phyloP scores from a whole-genome alignment of 805 yeast genomes.

The Candida glaebosa region DNA sequence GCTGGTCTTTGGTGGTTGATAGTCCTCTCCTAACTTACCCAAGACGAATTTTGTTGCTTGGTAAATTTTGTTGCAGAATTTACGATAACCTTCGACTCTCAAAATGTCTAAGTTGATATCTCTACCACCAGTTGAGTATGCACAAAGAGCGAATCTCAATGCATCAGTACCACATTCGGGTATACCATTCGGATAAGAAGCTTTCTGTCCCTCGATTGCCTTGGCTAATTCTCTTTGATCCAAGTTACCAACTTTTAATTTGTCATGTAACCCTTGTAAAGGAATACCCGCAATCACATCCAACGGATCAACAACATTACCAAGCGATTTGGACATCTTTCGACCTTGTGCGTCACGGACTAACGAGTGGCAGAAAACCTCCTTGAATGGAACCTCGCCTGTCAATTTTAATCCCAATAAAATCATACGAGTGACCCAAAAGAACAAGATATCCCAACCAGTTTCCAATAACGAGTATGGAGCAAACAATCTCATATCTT shows the following conservation, averaged over 20 bases:
- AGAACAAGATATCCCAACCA: constrained; percentile 98
- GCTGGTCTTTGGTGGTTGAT: constrained; percentile 68
- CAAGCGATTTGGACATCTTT: constrained; percentile 96
- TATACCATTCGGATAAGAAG: constrained; percentile 92
- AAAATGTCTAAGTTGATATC: constrained; percentile 94
- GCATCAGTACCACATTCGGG: constrained; percentile 99
- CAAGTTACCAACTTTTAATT: constrained; percentile 76
- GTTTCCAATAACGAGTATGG: constrained; percentile 96
- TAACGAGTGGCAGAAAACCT: constrained; percentile 96
- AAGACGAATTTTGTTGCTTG: constrained; percentile 97
- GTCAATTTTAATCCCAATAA: constrained; percentile 86
- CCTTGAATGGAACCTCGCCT: constrained; percentile 88
- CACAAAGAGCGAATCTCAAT: constrained; percentile 94
- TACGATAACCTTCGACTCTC: constrained; percentile 98
- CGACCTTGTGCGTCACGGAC: constrained; percentile 99
- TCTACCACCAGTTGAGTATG: constrained; percentile 98
- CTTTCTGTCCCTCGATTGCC: constrained; percentile 84
- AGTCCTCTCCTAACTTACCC: constrained; percentile 87
- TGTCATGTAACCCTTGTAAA: constrained; percentile 72
- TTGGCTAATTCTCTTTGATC: constrained; percentile 84
- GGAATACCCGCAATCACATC: constrained; percentile 91
- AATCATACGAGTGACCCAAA: constrained; percentile 98
- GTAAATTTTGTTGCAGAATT: constrained; percentile 98
- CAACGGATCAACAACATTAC: constrained; percentile 93
- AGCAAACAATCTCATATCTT: constrained; percentile 72